Evolutionary conservation across 1,284 basidiomycete species (phyloP), one percentile per base, ranked within the genome.

Genomic region (Entoloma clypeatum): DNA sequence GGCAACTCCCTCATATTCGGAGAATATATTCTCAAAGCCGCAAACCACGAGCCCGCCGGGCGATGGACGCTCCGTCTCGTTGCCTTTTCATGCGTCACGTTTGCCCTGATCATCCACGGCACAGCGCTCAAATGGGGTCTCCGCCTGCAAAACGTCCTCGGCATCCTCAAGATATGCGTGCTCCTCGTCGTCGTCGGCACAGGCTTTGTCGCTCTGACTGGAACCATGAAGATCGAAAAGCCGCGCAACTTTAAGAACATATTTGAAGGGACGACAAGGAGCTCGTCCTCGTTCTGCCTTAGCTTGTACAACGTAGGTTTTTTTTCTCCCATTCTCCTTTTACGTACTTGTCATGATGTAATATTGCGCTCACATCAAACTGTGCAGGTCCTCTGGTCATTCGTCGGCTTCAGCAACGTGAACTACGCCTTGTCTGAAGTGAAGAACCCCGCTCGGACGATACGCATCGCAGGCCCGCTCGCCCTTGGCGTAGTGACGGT

Each of bases 71-170:
- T 61, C 26, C 59, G 63, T 16, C 41, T 59, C 8, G 55, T 63
- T 7, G 64, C 60, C 2, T 58, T 64, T 27, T 49, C 48, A 1
- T 64, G 62, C 45, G 51, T 73, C 17, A 64, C 67, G 3, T 60
- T 62, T 27, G 61, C 64, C 1, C 50, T 68, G 32, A 51, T 74
- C 30, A 36, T 74, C 7, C 73, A 75, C 47, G 69, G 69, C 3
- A 56, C 57, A 6, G 49, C 56, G 5, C 49, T 70, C 6, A 63
- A 64, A 43, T 67, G 60, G 59, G 74, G 74, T 1, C 54, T 76
- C 3, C 61, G 66, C 2, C 54, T 75, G 1, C 72, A 74, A 47
- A 75, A 75, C 47, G 44, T 61, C 23, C 58, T 76, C 5, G 72
- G 74, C 8, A 39, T 68, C 22, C 67, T 74, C 56, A 74, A 74